Percentiles rank a stretch among this genome's conserved stretches.
phyloP scores from a whole-genome alignment of 1,284 basidiomycete genomes.

The Prillingera fragicola region DNA sequence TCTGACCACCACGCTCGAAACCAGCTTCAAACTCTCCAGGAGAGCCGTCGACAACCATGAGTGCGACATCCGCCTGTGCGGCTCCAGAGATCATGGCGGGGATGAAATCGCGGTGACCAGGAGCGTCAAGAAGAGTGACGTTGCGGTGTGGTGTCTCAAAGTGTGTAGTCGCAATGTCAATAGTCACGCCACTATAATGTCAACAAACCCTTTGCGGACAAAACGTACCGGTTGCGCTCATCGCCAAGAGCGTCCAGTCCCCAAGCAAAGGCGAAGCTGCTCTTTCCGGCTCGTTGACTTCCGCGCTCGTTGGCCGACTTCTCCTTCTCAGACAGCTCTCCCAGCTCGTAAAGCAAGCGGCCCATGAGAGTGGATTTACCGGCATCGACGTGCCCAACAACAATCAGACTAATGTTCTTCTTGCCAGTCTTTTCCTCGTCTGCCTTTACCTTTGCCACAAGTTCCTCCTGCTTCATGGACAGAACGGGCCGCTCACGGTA shows the following conservation, averaged over 20 bases:
- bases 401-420: slow-evolving; percentile 76
- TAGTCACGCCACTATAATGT: slow-evolving; percentile 80
- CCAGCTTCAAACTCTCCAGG: slow-evolving; percentile 93
- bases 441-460: slow-evolving; percentile 73
- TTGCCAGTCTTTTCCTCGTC: slow-evolving; percentile 57
- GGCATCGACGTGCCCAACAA: slow-evolving; percentile 96
- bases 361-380: slow-evolving; percentile 99
- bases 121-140: slow-evolving; percentile 91
- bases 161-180: slow-evolving; percentile 87
- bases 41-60: slow-evolving; percentile 89
- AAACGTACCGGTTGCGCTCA: slow-evolving; percentile 75
- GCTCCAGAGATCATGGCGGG: slow-evolving; percentile 99
- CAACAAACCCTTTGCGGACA: slow-evolving; percentile 8
- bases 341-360: slow-evolving; percentile 83
- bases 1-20: slow-evolving; percentile 90
- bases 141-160: slow-evolving; percentile 70
- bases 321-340: slow-evolving; percentile 78
- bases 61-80: slow-evolving; percentile 89
- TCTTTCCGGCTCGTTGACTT: slow-evolving; percentile 85
- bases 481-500: slow-evolving; percentile 55
- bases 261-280: slow-evolving; percentile 97
- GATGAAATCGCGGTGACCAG: slow-evolving; percentile 94
- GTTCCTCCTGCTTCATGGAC: slow-evolving; percentile 70
- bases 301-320: slow-evolving; percentile 80
- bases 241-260: slow-evolving; percentile 88